Evolutionary conservation across 2,329 filamentous ascomycete genomes (phyloP).

Genomic region (Botryotinia narcissicola): DNA sequence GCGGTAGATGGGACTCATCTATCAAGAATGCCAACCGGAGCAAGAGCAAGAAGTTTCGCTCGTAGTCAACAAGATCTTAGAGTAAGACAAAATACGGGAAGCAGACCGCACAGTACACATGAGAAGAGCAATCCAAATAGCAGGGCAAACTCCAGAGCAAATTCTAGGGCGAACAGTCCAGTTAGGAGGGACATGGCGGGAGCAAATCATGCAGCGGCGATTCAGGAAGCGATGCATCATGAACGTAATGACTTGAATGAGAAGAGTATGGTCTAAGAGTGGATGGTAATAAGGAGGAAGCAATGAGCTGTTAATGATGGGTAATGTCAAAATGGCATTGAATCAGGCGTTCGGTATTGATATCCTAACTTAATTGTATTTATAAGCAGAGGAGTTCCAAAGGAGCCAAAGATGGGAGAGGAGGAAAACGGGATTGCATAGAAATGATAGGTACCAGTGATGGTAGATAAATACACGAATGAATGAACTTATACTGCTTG

Average conservation of each 20-base stretch:
- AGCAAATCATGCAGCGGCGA: neutral
- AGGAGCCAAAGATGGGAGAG: neutral
- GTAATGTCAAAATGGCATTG: neutral
- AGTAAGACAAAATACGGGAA: conserved; percentile 29
- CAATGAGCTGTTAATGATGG: neutral
- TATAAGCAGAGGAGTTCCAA: neutral
- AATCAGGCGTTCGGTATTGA: conserved; percentile 1
- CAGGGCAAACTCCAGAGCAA: conserved; percentile 11
- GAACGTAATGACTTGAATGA: neutral
- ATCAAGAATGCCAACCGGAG: conserved; percentile 24
- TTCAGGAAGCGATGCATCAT: neutral
- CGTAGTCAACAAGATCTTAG: conserved; percentile 30
- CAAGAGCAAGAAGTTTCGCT: conserved; percentile 29
- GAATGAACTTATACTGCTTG: neutral
- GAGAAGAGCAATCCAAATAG: conserved; percentile 7
- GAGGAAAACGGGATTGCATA: neutral
- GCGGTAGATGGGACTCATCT: conserved; percentile 1
- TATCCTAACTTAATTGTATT: conserved; percentile 1
- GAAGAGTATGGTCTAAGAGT: neutral
- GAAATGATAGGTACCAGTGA: neutral
- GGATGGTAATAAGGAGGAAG: neutral
- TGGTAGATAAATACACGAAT: neutral
- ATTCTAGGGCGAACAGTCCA: conserved; percentile 19
- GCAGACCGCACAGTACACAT: conserved; percentile 17
- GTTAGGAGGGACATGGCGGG: neutral